A percentile compares a stretch with the other conserved stretches of the same genome.
phyloP scores from a whole-genome alignment of 2,329 filamentous ascomycete genomes.

The Pseudocercospora musae region DNA sequence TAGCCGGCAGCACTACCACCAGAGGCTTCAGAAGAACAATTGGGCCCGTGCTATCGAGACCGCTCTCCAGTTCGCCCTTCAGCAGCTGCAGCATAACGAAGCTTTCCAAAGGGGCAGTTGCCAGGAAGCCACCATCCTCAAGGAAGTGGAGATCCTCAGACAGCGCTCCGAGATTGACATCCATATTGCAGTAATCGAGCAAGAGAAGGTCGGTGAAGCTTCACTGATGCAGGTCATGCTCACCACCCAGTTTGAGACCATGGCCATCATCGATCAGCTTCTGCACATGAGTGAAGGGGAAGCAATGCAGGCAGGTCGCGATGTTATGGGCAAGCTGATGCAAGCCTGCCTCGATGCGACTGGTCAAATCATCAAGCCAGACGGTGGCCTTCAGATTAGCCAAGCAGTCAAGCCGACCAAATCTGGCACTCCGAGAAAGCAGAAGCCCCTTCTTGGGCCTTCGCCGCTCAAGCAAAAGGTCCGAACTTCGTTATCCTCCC shows the following conservation, averaged over 20 bases:
- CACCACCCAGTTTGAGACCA: slow-evolving; percentile 86
- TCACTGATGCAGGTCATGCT: slow-evolving; percentile 78
- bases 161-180: slow-evolving; percentile 77
- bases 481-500: slow-evolving; percentile 22
- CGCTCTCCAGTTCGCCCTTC: slow-evolving; percentile 78
- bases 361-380: slow-evolving; percentile 85
- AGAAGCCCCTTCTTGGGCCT: slow-evolving; percentile 51
- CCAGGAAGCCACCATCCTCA: slow-evolving; percentile 66
- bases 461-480: slow-evolving; percentile 49
- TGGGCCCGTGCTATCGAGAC: slow-evolving; percentile 89
- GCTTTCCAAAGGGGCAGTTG: slow-evolving; percentile 57
- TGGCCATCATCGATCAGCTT: slow-evolving; percentile 77
- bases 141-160: slow-evolving; percentile 84
- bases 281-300: slow-evolving; percentile 79
- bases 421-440: slow-evolving; percentile 72
- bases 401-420: slow-evolving; percentile 69
- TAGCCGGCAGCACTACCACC: slow-evolving; percentile 86
- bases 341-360: slow-evolving; percentile 70
- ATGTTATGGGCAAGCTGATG: slow-evolving; percentile 72
- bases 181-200: slow-evolving; percentile 71
- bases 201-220: slow-evolving; percentile 77
- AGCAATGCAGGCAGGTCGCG: slow-evolving; percentile 74
- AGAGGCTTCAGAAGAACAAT: slow-evolving; percentile 71
- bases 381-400: slow-evolving; percentile 62
- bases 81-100: slow-evolving; percentile 70